Evolutionary conservation across 805 yeast genomes (phyloP), one percentile per base, ranked within the genome.

Genomic region (Monosporozyma yasuniensis): DNA sequence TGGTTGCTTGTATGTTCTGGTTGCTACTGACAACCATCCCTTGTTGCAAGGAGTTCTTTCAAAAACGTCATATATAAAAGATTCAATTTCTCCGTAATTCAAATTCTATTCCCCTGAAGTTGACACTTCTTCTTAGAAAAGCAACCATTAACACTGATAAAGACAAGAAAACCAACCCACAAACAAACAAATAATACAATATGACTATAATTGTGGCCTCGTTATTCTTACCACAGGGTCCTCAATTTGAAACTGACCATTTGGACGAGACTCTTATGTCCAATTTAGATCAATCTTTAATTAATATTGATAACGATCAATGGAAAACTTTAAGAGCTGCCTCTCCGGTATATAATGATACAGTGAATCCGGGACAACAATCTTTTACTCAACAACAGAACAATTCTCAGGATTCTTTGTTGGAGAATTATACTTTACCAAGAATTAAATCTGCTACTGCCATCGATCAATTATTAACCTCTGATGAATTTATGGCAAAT

Each of bases 161-260:
- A 8, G 22, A n/a, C 19, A 23, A 12, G 1, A 3, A 12, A 25
- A n/a, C n/a, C n/a, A n/a, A n/a, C n/a, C 14, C 23, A 28, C 25
- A 16, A 43, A 4, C 2, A 18, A 28, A 10, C 25, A n/a, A n/a
- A n/a, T 12, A 10, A 19, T 10, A 14, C 12, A 3, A 14, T 2
- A 52, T 83, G 89, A 80, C 87, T n/a, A 71, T 83, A 22, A 76
- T 81, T 41, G 76, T 84, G 35, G 89, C 85, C 16, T 78, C 90
- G 14, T 67, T 84, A 79, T 83, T 83, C 57, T 69, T 84, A 44
- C 91, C 91, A 2, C 78, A 81, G 57, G 81, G 87, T 4, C 87
- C 83, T 16, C 84, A 83, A 54, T 69, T 71, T 54, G 69, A 70
- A 52, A 53, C 69, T 37, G 64, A 69, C 22, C 37, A 23, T 10